Evolutionary conservation across 2,329 filamentous ascomycete genomes (phyloP), one percentile per base, ranked within the genome.

Genomic region (Lachnellula suecica): DNA sequence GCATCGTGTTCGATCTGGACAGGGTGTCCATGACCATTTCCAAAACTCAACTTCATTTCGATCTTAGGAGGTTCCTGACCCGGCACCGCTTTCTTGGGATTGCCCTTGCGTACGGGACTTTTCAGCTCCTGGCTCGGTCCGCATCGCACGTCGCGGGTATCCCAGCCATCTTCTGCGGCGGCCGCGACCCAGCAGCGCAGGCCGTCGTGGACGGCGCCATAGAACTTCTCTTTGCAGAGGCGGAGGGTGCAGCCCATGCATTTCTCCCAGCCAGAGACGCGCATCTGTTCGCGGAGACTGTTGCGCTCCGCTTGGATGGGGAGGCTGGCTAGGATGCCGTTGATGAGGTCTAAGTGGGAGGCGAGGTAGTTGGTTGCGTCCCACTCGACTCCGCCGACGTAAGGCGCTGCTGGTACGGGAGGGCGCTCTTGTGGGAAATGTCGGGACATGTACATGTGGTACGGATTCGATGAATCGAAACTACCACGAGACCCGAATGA

Each of bases 321-420:
- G 1, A 94, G 81, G 53, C 87, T 93, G 1, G 93, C 90, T 52
- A 97, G 74, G 51, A 97, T 83, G 25, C 91, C 93, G 66, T 97
- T 99, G 63, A 97, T 74, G 10, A 99, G 84, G 66, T 97, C 94
- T 9, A 99, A 79, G 66, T 99, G 93, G 0, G 89, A 89, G 17
- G 93, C 91, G 10, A 97, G 79, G 68, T 97, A 97, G 71, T 96
- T 97, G 9, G 94, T 97, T 2, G 94, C 94, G 68, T 97, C 94
- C 94, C 94, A 97, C 71, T 99, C 94, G 9, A 97, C 94, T 49
- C 94, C 93, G 44, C 94, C 94, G 38, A 97, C 92, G 66, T 97
- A 97, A 1, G 93, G 93, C 4, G 93, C 93, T 15, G 94, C 93
- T 23, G 93, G 91, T 1, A 97, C 91, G 0, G 94, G 94, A 3